phyloP scores from a whole-genome alignment of 2,329 filamentous ascomycete species.

The Cercospora sp. region DNA sequence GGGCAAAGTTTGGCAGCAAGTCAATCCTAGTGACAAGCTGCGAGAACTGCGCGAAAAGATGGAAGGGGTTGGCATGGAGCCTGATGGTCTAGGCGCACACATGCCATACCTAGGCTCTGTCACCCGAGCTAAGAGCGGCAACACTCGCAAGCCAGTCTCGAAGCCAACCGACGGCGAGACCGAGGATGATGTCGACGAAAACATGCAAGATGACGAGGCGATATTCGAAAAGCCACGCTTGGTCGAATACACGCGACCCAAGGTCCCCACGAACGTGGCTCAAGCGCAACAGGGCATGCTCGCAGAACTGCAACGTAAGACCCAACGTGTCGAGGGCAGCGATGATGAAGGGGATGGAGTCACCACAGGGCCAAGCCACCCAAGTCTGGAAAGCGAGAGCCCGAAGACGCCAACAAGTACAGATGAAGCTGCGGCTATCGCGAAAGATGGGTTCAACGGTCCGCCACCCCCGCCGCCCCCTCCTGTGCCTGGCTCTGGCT shows the following conservation, averaged over 20 bases:
- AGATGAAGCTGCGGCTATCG: slow-evolving; percentile 21
- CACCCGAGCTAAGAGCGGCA: slow-evolving; percentile 43
- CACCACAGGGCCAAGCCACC: slow-evolving; percentile 73
- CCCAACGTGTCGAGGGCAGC: slow-evolving; percentile 70
- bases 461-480: slow-evolving; percentile 51
- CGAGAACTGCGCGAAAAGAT: slow-evolving; percentile 92
- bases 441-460: slow-evolving; percentile 39
- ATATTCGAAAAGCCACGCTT: slow-evolving; percentile 78
- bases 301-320: slow-evolving; percentile 71
- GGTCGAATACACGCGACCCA: slow-evolving; percentile 75
- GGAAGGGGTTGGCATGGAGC: slow-evolving; percentile 61
- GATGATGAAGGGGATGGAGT: slow-evolving; percentile 71
- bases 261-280: slow-evolving; percentile 62
- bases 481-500: slow-evolving; percentile 46
- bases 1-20: slow-evolving; percentile 81
- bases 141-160: slow-evolving; percentile 39
- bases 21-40: slow-evolving; percentile 86
- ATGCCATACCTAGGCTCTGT: slow-evolving; percentile 65
- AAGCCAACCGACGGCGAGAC: slow-evolving; percentile 21
- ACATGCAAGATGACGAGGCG: slow-evolving; percentile 58
- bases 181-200: slow-evolving; percentile 41
- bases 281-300: slow-evolving; percentile 57
- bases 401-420: slow-evolving; percentile 64
- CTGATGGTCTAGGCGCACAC: slow-evolving; percentile 50
- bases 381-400: slow-evolving; percentile 70